Percentiles rank a stretch among this genome's conserved stretches.
Conservation (phyloP, 495 filamentous ascomycete species). For the Trichoderma erinaceum region DNA sequence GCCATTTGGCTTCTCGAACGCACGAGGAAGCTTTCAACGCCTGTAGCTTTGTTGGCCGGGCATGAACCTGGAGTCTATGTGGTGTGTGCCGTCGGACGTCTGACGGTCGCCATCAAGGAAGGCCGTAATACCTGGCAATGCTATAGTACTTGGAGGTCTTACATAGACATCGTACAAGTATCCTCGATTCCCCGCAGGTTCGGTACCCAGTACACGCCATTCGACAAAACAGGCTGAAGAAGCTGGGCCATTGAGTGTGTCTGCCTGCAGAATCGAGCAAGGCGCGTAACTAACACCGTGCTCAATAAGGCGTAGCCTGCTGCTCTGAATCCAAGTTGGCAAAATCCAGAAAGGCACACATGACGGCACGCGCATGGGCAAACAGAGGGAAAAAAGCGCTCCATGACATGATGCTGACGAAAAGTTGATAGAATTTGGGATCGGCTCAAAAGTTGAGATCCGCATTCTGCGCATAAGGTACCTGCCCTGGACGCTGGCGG, state of each 20-base stretch:
- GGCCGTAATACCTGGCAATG: not conserved
- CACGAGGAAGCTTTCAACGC: too few species aligned
- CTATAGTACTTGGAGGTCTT: not conserved
- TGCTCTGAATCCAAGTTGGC: not conserved
- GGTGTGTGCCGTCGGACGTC: not conserved
- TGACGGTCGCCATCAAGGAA: not conserved
- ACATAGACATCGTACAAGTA: not conserved
- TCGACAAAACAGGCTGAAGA: not conserved
- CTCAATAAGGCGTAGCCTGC: not conserved
- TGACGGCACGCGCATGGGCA: not conserved
- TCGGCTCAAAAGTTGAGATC: not conserved
- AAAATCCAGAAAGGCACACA: not conserved
- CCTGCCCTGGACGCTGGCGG: not conserved
- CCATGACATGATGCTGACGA: constrained; percentile 12
- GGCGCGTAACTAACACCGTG: not conserved
- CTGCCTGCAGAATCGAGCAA: constrained; percentile 12
- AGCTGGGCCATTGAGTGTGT: not conserved
- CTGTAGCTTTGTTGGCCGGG: not conserved
- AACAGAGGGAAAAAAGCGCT: not conserved
- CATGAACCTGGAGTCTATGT: not conserved
- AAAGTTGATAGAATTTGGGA: not conserved
- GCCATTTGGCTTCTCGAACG: too few species aligned
- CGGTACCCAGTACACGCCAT: not conserved
- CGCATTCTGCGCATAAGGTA: constrained; percentile 9
- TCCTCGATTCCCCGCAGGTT: not conserved